Percentiles rank a stretch among this genome's conserved stretches.
Evolutionary conservation across 2,329 filamentous ascomycete genomes (phyloP).

Genomic region (Xylaria sp.): DNA sequence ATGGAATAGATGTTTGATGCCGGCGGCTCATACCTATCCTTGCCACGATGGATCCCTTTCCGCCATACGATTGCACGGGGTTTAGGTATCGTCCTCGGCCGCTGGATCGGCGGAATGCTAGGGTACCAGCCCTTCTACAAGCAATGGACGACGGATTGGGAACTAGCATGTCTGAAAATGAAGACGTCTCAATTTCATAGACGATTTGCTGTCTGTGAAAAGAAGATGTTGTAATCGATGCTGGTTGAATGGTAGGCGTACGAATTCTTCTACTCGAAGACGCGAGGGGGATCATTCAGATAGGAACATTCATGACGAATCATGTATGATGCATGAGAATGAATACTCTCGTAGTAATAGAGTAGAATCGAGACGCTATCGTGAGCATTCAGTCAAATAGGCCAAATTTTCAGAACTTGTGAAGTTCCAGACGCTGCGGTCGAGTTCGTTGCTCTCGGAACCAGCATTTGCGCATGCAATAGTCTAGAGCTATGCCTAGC

Average conservation of each 20-base stretch:
- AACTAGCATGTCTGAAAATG: slow-evolving; percentile 34
- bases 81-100: slow-evolving; percentile 33
- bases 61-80: slow-evolving; percentile 25
- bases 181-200: slow-evolving; percentile 27
- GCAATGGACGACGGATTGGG: slow-evolving; percentile 37
- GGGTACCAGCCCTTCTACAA: slow-evolving; percentile 36
- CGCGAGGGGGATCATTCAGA: too few relatives aligned
- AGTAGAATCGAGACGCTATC: too few relatives aligned
- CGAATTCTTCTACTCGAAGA: neutral
- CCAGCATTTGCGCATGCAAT: too few relatives aligned
- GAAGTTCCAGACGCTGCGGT: too few relatives aligned
- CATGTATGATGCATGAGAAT: too few relatives aligned
- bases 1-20: slow-evolving; percentile 35
- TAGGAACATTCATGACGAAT: too few relatives aligned
- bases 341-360: too few relatives aligned
- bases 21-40: slow-evolving; percentile 34
- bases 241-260: neutral
- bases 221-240: slow-evolving; percentile 4
- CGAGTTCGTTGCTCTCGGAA: too few relatives aligned
- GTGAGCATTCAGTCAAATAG: too few relatives aligned
- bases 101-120: slow-evolving; percentile 35
- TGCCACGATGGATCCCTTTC: slow-evolving; percentile 37
- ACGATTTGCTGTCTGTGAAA: slow-evolving; percentile 22
- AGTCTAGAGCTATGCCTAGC: too few relatives aligned
- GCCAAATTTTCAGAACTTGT: too few relatives aligned